A percentile compares a stretch with the other conserved stretches of the same genome.
These are phyloP conservation scores for Aspergillus bertholletiae DNA, from an alignment of 495 filamentous ascomycete species.

Conservation along the genomic window DNA sequence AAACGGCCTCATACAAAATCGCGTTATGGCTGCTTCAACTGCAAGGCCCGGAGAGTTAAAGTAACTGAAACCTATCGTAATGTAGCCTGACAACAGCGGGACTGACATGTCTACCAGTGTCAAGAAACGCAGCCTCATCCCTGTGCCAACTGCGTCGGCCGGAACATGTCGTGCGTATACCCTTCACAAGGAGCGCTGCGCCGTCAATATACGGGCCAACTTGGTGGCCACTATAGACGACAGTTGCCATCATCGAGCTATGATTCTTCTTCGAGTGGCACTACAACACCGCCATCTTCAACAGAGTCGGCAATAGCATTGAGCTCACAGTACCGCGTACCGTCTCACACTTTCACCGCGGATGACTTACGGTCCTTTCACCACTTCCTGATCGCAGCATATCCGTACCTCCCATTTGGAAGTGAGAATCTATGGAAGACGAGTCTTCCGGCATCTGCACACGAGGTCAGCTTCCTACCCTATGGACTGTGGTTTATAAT, in stretches of 20 bases:
- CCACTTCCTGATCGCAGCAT: constrained; percentile 54
- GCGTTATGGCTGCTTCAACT: no score
- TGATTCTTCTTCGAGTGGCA: not conserved
- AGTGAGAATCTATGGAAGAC: constrained; percentile 56
- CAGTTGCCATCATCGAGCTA: not conserved
- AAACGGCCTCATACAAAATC: no score
- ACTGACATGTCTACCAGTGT: constrained; percentile 26
- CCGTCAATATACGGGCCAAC: not conserved
- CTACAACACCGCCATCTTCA: constrained; percentile 14
- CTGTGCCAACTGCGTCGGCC: constrained; percentile 57
- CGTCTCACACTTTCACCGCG: constrained; percentile 37
- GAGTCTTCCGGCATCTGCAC: constrained; percentile 51
- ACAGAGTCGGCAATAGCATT: not conserved
- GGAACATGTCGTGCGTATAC: constrained; percentile 56
- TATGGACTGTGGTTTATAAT: not conserved
- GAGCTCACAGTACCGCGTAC: not conserved
- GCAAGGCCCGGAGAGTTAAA: no score
- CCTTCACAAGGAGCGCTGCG: constrained; percentile 32
- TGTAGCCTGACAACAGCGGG: no score
- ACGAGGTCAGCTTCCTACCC: constrained; percentile 40
- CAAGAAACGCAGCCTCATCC: constrained; percentile 52
- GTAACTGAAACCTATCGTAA: no score
- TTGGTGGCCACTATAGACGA: not conserved
- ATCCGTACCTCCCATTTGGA: constrained; percentile 58
- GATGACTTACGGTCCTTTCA: constrained; percentile 63